Evolutionary conservation across 345 rosid genomes (phyloP).

Genomic region (Garcia nutans): DNA sequence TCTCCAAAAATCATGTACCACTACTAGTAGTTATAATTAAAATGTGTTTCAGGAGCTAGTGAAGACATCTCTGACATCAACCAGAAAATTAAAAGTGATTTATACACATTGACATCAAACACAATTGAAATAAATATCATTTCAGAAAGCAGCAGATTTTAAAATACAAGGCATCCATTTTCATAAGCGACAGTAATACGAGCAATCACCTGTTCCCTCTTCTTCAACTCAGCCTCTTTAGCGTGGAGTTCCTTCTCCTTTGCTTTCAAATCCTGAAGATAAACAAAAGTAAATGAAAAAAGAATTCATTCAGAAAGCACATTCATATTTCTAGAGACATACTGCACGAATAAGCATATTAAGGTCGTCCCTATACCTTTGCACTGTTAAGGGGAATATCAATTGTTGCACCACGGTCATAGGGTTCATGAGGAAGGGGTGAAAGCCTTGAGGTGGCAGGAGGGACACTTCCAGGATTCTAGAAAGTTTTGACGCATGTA

Average conservation of each 20-base stretch:
- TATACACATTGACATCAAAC: neutral
- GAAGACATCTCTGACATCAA: neutral
- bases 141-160: neutral
- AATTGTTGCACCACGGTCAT: constrained; percentile 80
- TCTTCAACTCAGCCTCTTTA: constrained; percentile 85
- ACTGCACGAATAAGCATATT: constrained; percentile 17
- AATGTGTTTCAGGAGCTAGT: neutral
- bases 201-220: constrained; percentile 71
- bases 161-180: neutral
- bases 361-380: constrained; percentile 46
- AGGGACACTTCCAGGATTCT: constrained; percentile 78
- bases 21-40: neutral
- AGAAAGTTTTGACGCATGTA: constrained; percentile 20
- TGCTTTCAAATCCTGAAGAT: constrained; percentile 67
- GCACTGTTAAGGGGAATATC: constrained; percentile 81
- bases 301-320: constrained; percentile 29
- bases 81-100: neutral
- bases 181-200: constrained; percentile 2
- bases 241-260: constrained; percentile 94
- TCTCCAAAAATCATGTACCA: neutral
- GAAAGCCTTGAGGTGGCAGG: constrained; percentile 74
- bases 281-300: constrained; percentile 10
- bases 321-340: constrained; percentile 16
- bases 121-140: neutral
- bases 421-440: constrained; percentile 92